Conservation (phyloP, 116 monocot genomes). For the Posidonia oceanica region DNA sequence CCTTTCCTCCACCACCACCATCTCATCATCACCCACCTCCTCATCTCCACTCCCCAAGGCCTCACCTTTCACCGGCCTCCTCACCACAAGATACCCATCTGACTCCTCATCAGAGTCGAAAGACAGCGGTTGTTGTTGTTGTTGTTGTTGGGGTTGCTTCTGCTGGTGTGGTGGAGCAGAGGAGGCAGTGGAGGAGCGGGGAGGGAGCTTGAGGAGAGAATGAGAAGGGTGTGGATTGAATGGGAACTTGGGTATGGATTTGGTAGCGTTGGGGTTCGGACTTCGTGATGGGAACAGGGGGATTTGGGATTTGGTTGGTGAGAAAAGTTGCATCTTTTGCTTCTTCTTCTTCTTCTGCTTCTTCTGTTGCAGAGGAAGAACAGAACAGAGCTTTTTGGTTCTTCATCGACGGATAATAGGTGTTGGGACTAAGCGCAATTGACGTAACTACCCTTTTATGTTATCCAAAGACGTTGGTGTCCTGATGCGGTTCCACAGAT, state of each 20-base stretch:
- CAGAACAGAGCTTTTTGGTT: not conserved
- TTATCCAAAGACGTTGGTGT: not conserved
- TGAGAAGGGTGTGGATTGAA: slow-evolving; percentile 14
- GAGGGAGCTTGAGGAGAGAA: slow-evolving; percentile 13
- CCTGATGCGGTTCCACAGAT: not conserved
- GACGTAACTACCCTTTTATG: too few relatives aligned
- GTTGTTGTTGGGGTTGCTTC: not conserved
- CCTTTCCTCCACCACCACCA: not conserved
- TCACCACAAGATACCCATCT: slow-evolving; percentile 25
- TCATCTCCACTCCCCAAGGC: not conserved
- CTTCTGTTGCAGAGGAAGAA: not conserved
- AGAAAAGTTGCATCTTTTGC: slow-evolving; percentile 30
- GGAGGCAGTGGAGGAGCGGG: slow-evolving; percentile 4
- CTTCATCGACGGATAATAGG: not conserved
- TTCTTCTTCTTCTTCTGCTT: not conserved
- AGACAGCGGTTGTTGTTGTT: not conserved
- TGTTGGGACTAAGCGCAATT: not conserved
- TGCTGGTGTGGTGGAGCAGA: slow-evolving; percentile 7
- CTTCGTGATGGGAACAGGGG: slow-evolving; percentile 18
- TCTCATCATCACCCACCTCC: not conserved
- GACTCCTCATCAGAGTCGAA: not conserved
- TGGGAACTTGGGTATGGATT: slow-evolving; percentile 15
- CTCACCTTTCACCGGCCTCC: slow-evolving; percentile 34
- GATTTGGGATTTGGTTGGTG: slow-evolving; percentile 26
- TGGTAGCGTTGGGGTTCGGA: slow-evolving; percentile 14